Evolutionary conservation across 495 filamentous ascomycete species (phyloP).

Genomic region (Hyaloscypha hepaticicola): DNA sequence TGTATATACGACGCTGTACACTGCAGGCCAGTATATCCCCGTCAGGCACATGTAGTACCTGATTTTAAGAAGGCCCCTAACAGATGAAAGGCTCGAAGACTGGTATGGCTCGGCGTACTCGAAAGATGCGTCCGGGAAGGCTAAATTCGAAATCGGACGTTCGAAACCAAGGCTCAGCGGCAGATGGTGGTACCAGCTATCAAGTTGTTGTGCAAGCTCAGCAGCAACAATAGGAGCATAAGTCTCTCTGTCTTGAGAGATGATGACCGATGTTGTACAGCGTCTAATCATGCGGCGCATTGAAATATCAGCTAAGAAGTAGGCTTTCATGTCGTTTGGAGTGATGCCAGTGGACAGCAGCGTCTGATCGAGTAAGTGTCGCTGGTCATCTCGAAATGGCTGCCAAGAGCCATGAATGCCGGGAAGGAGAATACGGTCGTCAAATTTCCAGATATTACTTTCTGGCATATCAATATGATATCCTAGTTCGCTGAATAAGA

Average conservation of each 20-base stretch:
- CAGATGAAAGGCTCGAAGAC: neutral
- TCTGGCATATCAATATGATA: slow-evolving; percentile 26
- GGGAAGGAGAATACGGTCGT: slow-evolving; percentile 23
- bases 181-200: slow-evolving; percentile 21
- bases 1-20: slow-evolving; percentile 11
- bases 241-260: slow-evolving; percentile 11
- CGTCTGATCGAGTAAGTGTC: neutral
- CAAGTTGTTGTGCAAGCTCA: slow-evolving; percentile 19
- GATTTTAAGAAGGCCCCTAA: neutral
- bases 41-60: slow-evolving; percentile 9
- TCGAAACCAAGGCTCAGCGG: slow-evolving; percentile 16
- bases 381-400: slow-evolving; percentile 14
- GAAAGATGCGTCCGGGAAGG: neutral
- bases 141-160: neutral
- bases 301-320: slow-evolving; percentile 20
- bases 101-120: neutral
- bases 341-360: neutral
- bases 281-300: slow-evolving; percentile 23
- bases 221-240: slow-evolving; percentile 17
- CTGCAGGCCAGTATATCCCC: slow-evolving; percentile 20
- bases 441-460: slow-evolving; percentile 25
- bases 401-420: slow-evolving; percentile 11
- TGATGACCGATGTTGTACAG: slow-evolving; percentile 17
- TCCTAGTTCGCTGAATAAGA: slow-evolving; percentile 7
- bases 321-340: slow-evolving; percentile 9